Base-by-base conservation (phyloP, 768 basidiomycete genomes). In the Tylopilus sp. region DNA sequence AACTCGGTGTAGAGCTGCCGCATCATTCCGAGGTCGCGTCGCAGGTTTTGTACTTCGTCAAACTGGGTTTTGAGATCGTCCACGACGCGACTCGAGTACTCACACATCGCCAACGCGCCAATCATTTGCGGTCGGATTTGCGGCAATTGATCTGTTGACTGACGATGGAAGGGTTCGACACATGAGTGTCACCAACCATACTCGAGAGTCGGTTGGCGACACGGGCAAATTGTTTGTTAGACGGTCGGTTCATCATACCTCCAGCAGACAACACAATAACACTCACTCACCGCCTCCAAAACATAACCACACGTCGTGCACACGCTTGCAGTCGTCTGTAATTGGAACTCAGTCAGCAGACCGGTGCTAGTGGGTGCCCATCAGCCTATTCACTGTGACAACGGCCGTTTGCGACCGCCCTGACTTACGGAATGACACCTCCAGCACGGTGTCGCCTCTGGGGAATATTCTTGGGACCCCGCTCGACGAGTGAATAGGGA, bases 1-100 rank as follows among this genome's bases (percentile, higher is more conserved):
- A 98, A 98, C 59, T 95, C 92, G 26, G 85, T 86, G 69, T 99
- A 98, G 23, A 97, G 74, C 71, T 98, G 95, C 4, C 94, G 83
- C 85, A 97, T 91, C 60, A 91, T 80, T 0, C 90, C 94, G 7
- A 99, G 76, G 64, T 98, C 97, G 1, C 95, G 83, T 12, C 97
- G 87, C 18, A 99, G 77, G 62, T 91, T 90, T 66, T 95, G 93
- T 13, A 98, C 87, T 63, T 97, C 94, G 68, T 95, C 91, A 63
- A 94, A 93, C 64, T 98, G 95, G 3, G 85, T 88, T 69, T 90
- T 88, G 53, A 98, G 78, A 63, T 95, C 91, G 8, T 74, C 73
- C 12, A 91, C 86, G 40, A 94, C 81, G 1, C 88, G 84, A 35
- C 65, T 75, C 12, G 88, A 82, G 62, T 88, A 83, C 44, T 90